Percentiles rank a stretch among this genome's conserved stretches.
Evolutionary conservation across 257 asterid species (phyloP).

Genomic region (Petrea volubilis): DNA sequence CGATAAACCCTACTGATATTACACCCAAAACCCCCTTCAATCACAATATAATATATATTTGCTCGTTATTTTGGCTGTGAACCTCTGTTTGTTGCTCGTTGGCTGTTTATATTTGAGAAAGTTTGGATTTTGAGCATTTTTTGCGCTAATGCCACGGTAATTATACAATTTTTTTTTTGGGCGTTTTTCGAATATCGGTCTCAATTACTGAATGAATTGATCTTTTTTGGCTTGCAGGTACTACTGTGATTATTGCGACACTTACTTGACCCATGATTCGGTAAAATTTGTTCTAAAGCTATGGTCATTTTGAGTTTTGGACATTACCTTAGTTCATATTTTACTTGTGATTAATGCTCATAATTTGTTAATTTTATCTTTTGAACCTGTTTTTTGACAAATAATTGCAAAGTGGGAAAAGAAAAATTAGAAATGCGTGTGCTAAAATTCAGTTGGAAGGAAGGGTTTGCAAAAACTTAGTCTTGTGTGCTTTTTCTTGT

Average conservation of each 20-base stretch:
- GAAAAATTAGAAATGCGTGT: not conserved
- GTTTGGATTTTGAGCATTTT: not conserved
- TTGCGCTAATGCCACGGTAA: conserved; percentile 44
- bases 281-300: conserved; percentile 41
- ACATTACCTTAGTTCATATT: too few relatives aligned
- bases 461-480: not conserved
- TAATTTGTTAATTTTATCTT: too few relatives aligned
- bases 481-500: not conserved
- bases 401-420: not conserved
- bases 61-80: not conserved
- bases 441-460: not conserved
- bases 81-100: not conserved
- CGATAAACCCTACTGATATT: conserved; percentile 30
- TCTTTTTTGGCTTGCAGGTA: conserved; percentile 49
- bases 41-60: not conserved
- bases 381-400: not conserved
- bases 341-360: not conserved
- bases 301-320: not conserved
- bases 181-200: not conserved
- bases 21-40: conserved; percentile 22
- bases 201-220: not conserved
- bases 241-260: conserved; percentile 94
- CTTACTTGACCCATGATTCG: conserved; percentile 98
- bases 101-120: not conserved
- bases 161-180: not conserved